Base-by-base conservation (phyloP, 805 yeast species). In the Cyberlindnera veronae region DNA sequence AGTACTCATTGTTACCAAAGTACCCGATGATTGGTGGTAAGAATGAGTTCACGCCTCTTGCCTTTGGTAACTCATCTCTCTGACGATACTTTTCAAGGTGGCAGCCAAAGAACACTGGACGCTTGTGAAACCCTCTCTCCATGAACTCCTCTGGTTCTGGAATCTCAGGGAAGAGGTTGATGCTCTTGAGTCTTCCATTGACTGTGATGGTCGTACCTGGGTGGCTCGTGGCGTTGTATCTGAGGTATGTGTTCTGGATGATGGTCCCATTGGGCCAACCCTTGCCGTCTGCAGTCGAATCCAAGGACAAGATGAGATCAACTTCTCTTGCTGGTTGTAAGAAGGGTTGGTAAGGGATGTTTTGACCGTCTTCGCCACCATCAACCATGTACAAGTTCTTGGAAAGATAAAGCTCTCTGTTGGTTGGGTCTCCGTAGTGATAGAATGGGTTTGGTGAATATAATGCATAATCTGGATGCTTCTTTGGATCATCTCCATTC, bases 61-160 rank as follows among this genome's bases (percentile, higher is more conserved):
- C 38, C 26, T 36, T 41, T 4, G 48, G 46, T 13, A 46, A 23
- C 17, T 41, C 41, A 9, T 36, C 39, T 31, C 48, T 34, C 21
- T 26, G 48, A 11, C 40, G 47, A 32, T 36, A 51, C 26, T 37
- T 36, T 13, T 41, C 56, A 28, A 48, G 45, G 36, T 39, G 29
- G 63, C 96, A 90, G 5, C 97, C 96, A 56, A 89, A 84, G 61
- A 88, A 87, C 0, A 80, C 67, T 12, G 96, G 96, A 43, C 64
- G 73, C 9, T 76, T 65, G 9, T 74, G 72, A 39, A 82, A 66
- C 39, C 76, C 74, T 42, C 61, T 49, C 35, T 64, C 59, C n/a
- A 68, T 34, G 50, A 81, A 76, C 2, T 77, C 66, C 11, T 64
- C 57, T 12, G 60, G 57, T 46, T 68, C 76, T 2, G 89, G 90